phyloP scores from a whole-genome alignment of 345 rosid genomes.

The Aquilaria sinensis region DNA sequence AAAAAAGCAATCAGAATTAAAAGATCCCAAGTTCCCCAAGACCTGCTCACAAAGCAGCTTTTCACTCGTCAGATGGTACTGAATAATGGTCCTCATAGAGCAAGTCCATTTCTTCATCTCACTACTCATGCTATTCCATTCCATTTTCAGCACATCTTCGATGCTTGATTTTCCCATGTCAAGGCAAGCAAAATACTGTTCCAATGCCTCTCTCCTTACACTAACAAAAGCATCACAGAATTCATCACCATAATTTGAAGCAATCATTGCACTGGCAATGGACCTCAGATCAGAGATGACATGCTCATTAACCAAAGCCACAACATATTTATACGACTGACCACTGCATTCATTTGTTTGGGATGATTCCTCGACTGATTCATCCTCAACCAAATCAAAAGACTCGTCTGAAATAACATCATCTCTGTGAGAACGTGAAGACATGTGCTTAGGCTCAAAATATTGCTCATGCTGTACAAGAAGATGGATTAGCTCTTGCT shows the following conservation, averaged over 20 bases:
- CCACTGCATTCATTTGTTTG: slow-evolving; percentile 14
- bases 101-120: slow-evolving; percentile 65
- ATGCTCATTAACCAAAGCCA: slow-evolving; percentile 44
- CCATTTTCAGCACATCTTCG: slow-evolving; percentile 51
- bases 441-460: slow-evolving; percentile 29
- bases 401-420: slow-evolving; percentile 49
- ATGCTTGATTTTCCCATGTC: slow-evolving; percentile 46
- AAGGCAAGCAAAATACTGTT: slow-evolving; percentile 43
- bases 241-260: slow-evolving; percentile 42
- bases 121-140: slow-evolving; percentile 40
- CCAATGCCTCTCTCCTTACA: slow-evolving; percentile 47
- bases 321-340: slow-evolving; percentile 18
- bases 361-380: slow-evolving; percentile 25
- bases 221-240: slow-evolving; percentile 44
- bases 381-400: slow-evolving; percentile 52
- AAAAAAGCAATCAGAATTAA: slow-evolving; percentile 34
- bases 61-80: slow-evolving; percentile 51
- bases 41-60: slow-evolving; percentile 55
- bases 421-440: slow-evolving; percentile 30
- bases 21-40: slow-evolving; percentile 40
- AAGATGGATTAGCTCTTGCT: slow-evolving; percentile 57
- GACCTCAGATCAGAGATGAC: slow-evolving; percentile 48
- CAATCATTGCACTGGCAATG: slow-evolving; percentile 65
- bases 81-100: slow-evolving; percentile 44
- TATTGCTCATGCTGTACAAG: slow-evolving; percentile 34